Percentiles rank a stretch among this genome's conserved stretches.
phyloP scores from a whole-genome alignment of 176 grass and related monocot species.

The Thalia dealbata region DNA sequence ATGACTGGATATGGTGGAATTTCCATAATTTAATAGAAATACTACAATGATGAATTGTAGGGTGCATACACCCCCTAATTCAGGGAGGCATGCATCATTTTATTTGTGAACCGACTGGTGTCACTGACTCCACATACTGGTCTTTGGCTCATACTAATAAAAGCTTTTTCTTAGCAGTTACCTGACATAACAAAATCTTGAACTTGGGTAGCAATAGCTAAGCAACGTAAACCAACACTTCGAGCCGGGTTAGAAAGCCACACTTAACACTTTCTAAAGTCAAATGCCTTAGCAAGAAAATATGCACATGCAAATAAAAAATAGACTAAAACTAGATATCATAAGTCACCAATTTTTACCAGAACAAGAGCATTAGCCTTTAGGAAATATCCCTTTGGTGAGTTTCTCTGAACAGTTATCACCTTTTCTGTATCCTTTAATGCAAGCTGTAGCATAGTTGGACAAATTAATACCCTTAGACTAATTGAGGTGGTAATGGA shows the following conservation, averaged over 20 bases:
- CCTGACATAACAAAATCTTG: not conserved
- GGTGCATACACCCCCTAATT: no score
- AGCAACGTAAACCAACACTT: not conserved
- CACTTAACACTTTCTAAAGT: not conserved
- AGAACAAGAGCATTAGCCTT: constrained; percentile 79
- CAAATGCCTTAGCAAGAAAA: not conserved
- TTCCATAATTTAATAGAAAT: no score
- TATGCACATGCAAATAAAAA: not conserved
- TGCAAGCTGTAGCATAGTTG: constrained; percentile 49
- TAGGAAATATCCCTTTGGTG: constrained; percentile 65
- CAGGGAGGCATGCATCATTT: no score
- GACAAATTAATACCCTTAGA: constrained; percentile 7
- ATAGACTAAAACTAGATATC: constrained; percentile 7
- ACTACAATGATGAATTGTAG: no score
- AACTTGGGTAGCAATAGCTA: not conserved
- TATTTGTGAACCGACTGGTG: no score
- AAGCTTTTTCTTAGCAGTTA: no score
- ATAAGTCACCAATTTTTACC: constrained; percentile 33
- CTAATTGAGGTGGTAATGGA: not conserved
- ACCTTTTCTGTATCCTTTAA: constrained; percentile 91
- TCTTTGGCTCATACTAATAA: no score
- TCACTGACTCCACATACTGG: no score
- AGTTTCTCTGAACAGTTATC: constrained; percentile 36
- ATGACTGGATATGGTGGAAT: no score
- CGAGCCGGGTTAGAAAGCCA: not conserved